Conservation (phyloP, 2,329 filamentous ascomycete genomes). For the Chrysoporthe cubensis region DNA sequence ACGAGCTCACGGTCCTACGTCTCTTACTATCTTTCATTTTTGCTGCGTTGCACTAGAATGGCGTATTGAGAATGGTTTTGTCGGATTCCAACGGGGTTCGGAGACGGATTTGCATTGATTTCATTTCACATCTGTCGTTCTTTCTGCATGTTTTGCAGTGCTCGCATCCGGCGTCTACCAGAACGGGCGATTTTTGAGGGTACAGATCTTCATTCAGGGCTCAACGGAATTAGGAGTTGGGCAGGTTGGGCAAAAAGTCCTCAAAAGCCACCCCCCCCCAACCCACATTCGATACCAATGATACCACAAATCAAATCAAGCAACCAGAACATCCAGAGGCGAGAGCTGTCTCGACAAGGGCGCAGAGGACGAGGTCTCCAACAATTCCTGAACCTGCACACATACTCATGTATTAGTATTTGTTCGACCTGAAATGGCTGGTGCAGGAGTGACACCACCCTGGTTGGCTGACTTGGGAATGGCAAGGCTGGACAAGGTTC, state of each 20-base stretch:
- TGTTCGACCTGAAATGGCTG: not conserved
- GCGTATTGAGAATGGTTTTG: conserved; percentile 8
- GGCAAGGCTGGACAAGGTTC: not conserved
- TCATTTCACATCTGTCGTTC: not conserved
- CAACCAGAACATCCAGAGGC: conserved; percentile 4
- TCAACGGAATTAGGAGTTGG: conserved; percentile 12
- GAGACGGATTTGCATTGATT: not conserved
- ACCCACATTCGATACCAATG: conserved; percentile 29
- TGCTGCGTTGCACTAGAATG: conserved; percentile 4
- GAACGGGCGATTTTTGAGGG: not conserved
- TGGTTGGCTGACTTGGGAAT: not conserved
- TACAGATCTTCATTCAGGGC: not conserved
- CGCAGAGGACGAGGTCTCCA: not conserved
- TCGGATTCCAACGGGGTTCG: not conserved
- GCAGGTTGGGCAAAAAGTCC: conserved; percentile 14
- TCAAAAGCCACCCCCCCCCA: conserved; percentile 9
- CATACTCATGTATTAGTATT: not conserved
- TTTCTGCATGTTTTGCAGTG: not conserved
- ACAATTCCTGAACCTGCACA: not conserved
- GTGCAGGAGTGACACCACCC: not conserved
- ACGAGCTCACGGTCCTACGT: not conserved
- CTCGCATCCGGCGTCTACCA: conserved; percentile 1
- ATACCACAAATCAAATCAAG: conserved; percentile 25
- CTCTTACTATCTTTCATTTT: not conserved
- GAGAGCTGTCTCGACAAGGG: not conserved